Evolutionary conservation across 495 filamentous ascomycete genomes (phyloP), one percentile per base, ranked within the genome.

Genomic region (Chaetomium tenue): DNA sequence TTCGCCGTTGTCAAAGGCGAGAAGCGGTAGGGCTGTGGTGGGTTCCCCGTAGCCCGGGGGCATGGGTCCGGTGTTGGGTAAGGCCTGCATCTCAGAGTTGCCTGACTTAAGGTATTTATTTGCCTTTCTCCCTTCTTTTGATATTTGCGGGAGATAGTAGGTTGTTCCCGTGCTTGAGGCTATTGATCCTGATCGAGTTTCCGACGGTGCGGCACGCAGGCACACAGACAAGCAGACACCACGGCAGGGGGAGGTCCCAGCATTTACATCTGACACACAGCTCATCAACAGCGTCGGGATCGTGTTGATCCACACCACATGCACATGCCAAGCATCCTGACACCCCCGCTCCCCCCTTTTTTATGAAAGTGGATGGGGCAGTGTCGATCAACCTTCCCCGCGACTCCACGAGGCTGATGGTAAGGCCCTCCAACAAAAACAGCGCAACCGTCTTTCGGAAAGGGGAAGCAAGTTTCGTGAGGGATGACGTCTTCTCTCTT

Each of bases 1-100:
- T 15, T 59, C 58, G 20, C 47, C 63, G 20, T 55, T 60, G 54
- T 72, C 61, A 18, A 72, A 39, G 26, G 54, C 53, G 37, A 73
- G 56, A 22, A 72, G 68, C 37, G 74, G 68, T 20, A 76, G 58
- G 50, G 60, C 62, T 26, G 67, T 63, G 6, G 48, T 65, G 33
- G 60, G 63, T 58, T 74, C 66, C 40, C 6, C 51, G 20, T 56
- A 63, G 60, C 9, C 52, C 60, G 5, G 3, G 0, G 40, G 37
- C 57, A 51, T 40, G 33, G 50, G 50, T 50, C 25, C 25, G 51
- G 25, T 23, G 51, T 63, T 56, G 39, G 60, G 60, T 7, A 63
- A n/a, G 25, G 51, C 60, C 42, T 63, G 60, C 60, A 63, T 62
- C 23, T 22, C 37, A 2, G 3, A 11, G 20, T 22, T 44, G 40